Base-by-base conservation (phyloP, 257 asterid genomes). In the Rehmannia glutinosa region DNA sequence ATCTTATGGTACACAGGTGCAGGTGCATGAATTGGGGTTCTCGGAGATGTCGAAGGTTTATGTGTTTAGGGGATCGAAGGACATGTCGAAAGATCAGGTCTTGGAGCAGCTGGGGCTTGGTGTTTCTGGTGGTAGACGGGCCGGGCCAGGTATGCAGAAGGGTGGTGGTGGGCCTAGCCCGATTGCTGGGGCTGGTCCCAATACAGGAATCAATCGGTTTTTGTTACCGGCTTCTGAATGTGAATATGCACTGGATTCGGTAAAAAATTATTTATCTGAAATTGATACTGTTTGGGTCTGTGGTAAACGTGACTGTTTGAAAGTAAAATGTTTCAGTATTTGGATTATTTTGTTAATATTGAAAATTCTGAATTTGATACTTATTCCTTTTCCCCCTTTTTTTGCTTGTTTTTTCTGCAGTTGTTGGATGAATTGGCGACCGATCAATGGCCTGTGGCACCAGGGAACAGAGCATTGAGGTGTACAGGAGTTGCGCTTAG, bases 401-500 rank as follows among this genome's bases (percentile, higher is more conserved):
- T 66, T 49, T 42, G 52, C 5, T 49, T 63, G 27, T 69, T 58
- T 64, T 56, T 61, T 55, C 33, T 77, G 71, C 77, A 94, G 99
- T 79, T 94, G 83, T 80, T 94, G 87, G 97, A 94, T 73, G 96
- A 91, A 74, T 82, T 94, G 88, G 83, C 72, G 12, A 81, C 97
- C 47, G 99, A 94, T 78, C 84, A 84, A 68, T 94, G 94, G 91
- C 91, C 89, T 2, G 91, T 94, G 17, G 75, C 88, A 30, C 93
- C 83, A 20, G 99, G 99, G 3, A 82, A 78, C 73, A 87, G 99
- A 79, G 83, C 96, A 3, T 66, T 79, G 64, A 78, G 99, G 74
- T 94, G 99, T 57, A 91, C 99, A 33, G 99, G 99, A 36, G 95
- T 86, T 47, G 97, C 99, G 0, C 73, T 94, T 80, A 85, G 97